These are phyloP conservation scores for Beta macrorhiza DNA, from an alignment of 179 eudicot species.

Conservation along the genomic window DNA sequence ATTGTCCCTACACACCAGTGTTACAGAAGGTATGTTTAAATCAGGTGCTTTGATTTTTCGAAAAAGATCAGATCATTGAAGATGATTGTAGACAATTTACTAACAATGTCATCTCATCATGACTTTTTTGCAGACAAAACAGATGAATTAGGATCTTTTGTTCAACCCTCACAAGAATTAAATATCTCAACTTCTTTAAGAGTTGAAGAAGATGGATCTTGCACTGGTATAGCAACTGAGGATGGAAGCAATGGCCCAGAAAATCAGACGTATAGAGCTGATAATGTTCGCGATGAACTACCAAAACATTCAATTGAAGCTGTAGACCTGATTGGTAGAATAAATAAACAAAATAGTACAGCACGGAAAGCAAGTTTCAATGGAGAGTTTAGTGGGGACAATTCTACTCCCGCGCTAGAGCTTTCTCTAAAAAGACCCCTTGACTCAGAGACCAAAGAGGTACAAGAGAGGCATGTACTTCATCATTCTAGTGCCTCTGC, in stretches of 20 bases:
- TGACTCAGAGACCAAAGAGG: conserved; percentile 29
- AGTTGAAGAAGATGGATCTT: conserved; percentile 28
- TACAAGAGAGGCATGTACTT: conserved; percentile 35
- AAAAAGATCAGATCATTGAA: background rate
- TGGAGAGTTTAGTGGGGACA: conserved; percentile 22
- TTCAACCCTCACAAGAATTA: conserved; percentile 26
- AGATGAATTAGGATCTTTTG: conserved; percentile 20
- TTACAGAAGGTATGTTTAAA: conserved; percentile 28
- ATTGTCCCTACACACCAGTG: conserved; percentile 18
- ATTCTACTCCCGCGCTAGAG: conserved; percentile 40
- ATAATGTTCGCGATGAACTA: conserved; percentile 11
- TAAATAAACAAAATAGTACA: conserved; percentile 30
- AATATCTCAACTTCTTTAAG: conserved; percentile 17
- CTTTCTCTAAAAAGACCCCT: conserved; percentile 43
- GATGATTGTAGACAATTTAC: no score
- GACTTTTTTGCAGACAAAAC: conserved; percentile 22
- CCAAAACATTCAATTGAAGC: conserved; percentile 35
- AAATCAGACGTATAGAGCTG: conserved; percentile 18
- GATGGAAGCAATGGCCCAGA: conserved; percentile 33
- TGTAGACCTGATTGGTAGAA: conserved; percentile 52
- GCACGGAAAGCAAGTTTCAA: conserved; percentile 18
- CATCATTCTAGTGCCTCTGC: conserved; percentile 50
- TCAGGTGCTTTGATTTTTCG: background rate
- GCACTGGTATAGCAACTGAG: conserved; percentile 29
- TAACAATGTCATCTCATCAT: background rate